Base-by-base conservation (phyloP, 208 protist genomes). In the Crithidia sp. region DNA sequence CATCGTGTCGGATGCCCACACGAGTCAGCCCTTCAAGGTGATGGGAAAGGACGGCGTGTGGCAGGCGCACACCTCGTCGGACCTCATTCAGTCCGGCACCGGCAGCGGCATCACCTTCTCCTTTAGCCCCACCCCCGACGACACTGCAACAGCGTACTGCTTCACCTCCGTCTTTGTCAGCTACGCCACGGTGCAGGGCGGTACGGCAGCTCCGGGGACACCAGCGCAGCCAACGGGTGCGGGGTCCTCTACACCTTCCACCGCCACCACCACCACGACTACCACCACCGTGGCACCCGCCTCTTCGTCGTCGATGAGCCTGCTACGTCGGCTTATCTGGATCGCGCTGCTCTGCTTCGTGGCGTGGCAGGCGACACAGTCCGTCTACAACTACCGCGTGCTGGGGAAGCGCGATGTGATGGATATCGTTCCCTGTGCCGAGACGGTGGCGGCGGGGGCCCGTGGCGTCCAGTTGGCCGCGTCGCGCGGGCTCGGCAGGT, bases 361-460 rank as follows among this genome's bases (percentile, higher is more conserved):
- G 3, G 17, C 73, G 13, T 96, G 90, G 70, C 57, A 94, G 56
- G 50, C 83, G 5, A 76, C 71, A 14, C 71, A 79, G 28, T 76
- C 84, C 9, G 76, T 76, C 28, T 85, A 92, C 74, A 94, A 94
- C 62, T 93, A 93, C 54, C 67, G 71, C 47, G 50, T 83, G 4
- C 76, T 77, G 12, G 84, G 83, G 17, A 81, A 91, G 36, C 82
- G 59, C 8, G 70, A 92, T 47, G 85, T 96, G 56, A 91, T 91
- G 44, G 84, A 92, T 7, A 92, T 92, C 67, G 54, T 96, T 17
- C 92, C 92, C 6, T 87, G 89, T 58, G 75, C 84, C 17, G 73
- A 83, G 49, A 17, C 61, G 10, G 80, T 93, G 19, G 70, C 67
- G 4, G 71, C 77, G 7, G 83, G 81, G 37, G 53, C 37, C 16